Base-by-base conservation (phyloP, 2,329 filamentous ascomycete species). In the Gliomastix tumulicola region DNA sequence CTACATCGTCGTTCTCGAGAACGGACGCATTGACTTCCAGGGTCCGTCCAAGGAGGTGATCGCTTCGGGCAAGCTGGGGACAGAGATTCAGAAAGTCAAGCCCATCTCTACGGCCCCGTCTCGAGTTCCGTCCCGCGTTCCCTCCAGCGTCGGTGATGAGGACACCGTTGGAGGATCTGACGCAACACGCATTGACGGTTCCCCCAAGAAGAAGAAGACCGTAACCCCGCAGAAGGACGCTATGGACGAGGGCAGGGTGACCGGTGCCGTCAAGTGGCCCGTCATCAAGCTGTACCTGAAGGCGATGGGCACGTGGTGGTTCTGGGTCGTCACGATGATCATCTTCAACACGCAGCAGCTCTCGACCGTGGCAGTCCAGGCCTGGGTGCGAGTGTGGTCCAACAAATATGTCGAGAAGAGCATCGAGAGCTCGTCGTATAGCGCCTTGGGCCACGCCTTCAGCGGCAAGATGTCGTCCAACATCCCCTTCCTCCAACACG, bases 271-370 rank as follows among this genome's bases (percentile, higher is more conserved):
- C 49, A 92, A 95, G 57, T 82, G 88, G 71, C 73, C 77, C 17
- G 89, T 95, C 35, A 84, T 98, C 50, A 68, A 79, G 42, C 78
- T 94, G 54, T 98, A 98, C 56, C 74, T 98, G 15, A 65, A 63
- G 41, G 77, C 89, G 44, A 98, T 98, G 92, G 92, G 92, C n/a
- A 74, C 82, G 5, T 95, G 88, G 87, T 89, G 87, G 72, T 98
- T 94, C 65, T 98, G 92, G 92, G 59, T 83, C 33, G 65, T 85
- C 23, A 84, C 89, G 16, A 62, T 80, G 12, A 47, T 80, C 5
- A 81, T 89, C 25, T 97, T 98, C 53, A 71, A 73, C 20, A 65
- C 83, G 31, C 89, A 96, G 55, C 92, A 98, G 56, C 57, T 95
- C 22, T 84, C 84, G 5, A 84, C 84, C 18, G 83, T 97, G 3